These are phyloP conservation scores for Nematocida parisii DNA, from an alignment of 371 early-diverging fungal species.

Conservation along the genomic window DNA sequence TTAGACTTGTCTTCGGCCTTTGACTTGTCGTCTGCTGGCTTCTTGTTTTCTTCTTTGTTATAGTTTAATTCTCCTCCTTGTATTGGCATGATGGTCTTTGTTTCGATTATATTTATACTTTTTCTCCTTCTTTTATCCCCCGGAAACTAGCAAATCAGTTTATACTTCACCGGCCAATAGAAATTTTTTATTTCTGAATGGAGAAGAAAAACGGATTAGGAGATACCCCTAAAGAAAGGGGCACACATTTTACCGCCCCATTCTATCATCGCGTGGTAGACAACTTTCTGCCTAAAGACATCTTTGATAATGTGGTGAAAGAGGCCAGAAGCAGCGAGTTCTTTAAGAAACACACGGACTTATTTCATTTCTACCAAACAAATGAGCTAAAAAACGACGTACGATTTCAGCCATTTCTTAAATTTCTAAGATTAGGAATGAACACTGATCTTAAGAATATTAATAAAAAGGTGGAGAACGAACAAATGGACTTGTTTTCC, in stretches of 20 bases:
- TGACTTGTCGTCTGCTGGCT: constrained; percentile 31
- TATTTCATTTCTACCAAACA: constrained; percentile 69
- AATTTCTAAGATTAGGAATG: constrained; percentile 38
- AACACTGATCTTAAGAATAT: constrained; percentile 9
- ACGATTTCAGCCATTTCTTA: constrained; percentile 58
- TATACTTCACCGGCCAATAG: neutral
- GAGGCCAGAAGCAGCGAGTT: constrained; percentile 27
- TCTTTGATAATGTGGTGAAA: constrained; percentile 13
- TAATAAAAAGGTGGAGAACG: constrained; percentile 14
- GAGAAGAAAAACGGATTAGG: neutral
- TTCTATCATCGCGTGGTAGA: constrained; percentile 56
- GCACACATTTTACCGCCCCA: neutral
- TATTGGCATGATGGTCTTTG: constrained; percentile 39
- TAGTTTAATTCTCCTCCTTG: constrained; percentile 59
- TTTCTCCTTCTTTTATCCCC: constrained; percentile 18
- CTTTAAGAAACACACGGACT: constrained; percentile 63
- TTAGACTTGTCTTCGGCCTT: constrained; percentile 7
- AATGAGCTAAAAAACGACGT: constrained; percentile 61
- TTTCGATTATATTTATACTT: constrained; percentile 50
- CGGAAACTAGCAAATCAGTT: constrained; percentile 17
- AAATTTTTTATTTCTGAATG: constrained; percentile 17
- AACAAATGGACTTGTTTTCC: constrained; percentile 65
- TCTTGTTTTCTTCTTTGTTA: constrained; percentile 48
- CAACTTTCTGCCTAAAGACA: constrained; percentile 44
- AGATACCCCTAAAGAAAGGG: neutral